A percentile compares a stretch with the other conserved stretches of the same genome.
These are phyloP conservation scores for Blastocystis sp. DNA, from an alignment of 352 stramenopile genomes.

Conservation along the genomic window DNA sequence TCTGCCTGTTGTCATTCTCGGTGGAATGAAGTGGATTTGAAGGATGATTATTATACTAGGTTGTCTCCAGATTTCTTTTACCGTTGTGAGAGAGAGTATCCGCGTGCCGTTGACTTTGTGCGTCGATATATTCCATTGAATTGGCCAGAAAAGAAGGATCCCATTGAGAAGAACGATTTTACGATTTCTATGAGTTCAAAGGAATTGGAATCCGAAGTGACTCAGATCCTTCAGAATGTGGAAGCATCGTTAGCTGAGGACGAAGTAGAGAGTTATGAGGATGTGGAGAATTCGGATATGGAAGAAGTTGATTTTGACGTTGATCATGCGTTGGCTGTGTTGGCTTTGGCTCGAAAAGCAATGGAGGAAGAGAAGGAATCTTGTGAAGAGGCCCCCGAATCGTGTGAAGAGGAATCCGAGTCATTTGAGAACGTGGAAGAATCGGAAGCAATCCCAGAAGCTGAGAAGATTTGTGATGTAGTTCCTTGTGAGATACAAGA, in stretches of 20 bases:
- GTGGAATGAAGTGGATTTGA: constrained; percentile 35
- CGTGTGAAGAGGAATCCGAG: not conserved
- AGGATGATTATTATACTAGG: not conserved
- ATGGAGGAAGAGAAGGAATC: constrained; percentile 20
- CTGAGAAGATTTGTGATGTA: not conserved
- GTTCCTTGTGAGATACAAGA: not conserved
- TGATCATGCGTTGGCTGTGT: not conserved
- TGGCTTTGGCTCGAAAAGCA: not conserved
- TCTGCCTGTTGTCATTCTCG: constrained; percentile 23
- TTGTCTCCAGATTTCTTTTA: constrained; percentile 53
- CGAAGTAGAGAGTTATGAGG: not conserved
- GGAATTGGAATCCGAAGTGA: constrained; percentile 42
- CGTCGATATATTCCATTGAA: constrained; percentile 27
- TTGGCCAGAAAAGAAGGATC: constrained; percentile 20
- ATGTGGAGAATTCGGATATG: not conserved
- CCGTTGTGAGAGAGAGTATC: constrained; percentile 30
- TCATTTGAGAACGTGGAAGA: not conserved
- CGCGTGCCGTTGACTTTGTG: constrained; percentile 3
- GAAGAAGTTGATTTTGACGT: not conserved
- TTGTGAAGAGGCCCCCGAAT: not conserved
- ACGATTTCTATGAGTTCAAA: constrained; percentile 45
- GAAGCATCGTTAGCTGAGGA: not conserved
- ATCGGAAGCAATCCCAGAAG: not conserved
- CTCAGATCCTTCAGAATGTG: constrained; percentile 22
- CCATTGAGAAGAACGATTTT: not conserved